Evolutionary conservation across 2,329 filamentous ascomycete species (phyloP).

Genomic region (Tolypocladium sp.): DNA sequence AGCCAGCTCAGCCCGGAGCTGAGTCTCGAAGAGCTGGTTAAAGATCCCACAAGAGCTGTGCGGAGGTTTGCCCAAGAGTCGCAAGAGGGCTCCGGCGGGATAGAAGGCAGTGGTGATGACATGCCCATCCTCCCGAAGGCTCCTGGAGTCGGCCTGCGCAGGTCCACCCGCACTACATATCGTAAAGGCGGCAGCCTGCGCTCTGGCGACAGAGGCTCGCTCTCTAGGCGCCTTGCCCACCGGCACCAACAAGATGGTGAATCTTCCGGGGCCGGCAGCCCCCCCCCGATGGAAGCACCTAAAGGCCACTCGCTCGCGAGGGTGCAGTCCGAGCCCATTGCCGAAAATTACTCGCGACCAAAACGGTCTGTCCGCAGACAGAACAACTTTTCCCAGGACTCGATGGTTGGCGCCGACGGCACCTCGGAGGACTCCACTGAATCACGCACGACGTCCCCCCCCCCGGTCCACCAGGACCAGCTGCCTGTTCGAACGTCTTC

Average conservation of each 20-base stretch:
- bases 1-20: constrained; percentile 46
- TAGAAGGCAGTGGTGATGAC: constrained; percentile 51
- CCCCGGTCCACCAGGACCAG: constrained; percentile 18
- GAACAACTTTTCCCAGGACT: constrained; percentile 38
- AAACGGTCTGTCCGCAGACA: constrained; percentile 33
- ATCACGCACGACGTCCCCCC: constrained; percentile 7
- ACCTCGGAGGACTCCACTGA: constrained; percentile 22
- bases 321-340: constrained; percentile 61
- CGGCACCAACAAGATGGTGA: constrained; percentile 51
- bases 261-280: constrained; percentile 11
- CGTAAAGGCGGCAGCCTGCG: constrained; percentile 75
- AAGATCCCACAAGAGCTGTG: constrained; percentile 64
- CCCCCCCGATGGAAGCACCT: constrained; percentile 34
- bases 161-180: constrained; percentile 89
- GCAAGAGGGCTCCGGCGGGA: constrained; percentile 32
- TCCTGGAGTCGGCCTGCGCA: constrained; percentile 69
- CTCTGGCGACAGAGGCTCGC: constrained; percentile 64
- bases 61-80: constrained; percentile 56
- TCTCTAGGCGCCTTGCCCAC: constrained; percentile 61
- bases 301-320: constrained; percentile 45
- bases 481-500: constrained; percentile 24
- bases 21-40: constrained; percentile 74
- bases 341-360: constrained; percentile 56
- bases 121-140: constrained; percentile 78
- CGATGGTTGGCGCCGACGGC: constrained; percentile 37